These are phyloP conservation scores for Draba incana DNA, from an alignment of 345 rosid genomes.

Conservation along the genomic window DNA sequence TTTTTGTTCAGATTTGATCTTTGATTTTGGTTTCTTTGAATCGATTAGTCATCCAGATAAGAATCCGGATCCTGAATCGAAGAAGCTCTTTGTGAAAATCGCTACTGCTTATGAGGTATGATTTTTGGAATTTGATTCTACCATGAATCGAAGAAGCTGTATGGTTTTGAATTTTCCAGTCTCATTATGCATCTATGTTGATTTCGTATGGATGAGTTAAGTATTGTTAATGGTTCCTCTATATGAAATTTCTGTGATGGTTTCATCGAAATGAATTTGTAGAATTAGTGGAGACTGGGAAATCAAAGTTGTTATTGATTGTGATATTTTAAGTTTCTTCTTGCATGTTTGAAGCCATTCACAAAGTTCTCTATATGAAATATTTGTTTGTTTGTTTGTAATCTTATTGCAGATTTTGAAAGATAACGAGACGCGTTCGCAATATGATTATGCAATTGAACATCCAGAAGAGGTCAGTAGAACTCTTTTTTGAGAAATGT, in stretches of 20 bases:
- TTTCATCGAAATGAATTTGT: neutral
- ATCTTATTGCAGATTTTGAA: slow-evolving; percentile 70
- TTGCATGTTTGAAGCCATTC: neutral
- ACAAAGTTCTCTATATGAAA: neutral
- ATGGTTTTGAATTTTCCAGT: neutral
- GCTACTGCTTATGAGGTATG: slow-evolving; percentile 98
- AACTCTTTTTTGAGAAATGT: neutral
- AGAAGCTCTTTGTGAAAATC: slow-evolving; percentile 80
- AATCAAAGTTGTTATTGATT: slow-evolving; percentile 5
- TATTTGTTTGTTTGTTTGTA: neutral
- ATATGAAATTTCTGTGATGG: neutral
- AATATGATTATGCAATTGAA: slow-evolving; percentile 93
- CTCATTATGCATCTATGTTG: neutral
- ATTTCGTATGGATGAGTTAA: slow-evolving; percentile 5
- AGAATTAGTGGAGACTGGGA: neutral
- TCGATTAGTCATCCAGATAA: slow-evolving; percentile 85
- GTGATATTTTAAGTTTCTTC: neutral
- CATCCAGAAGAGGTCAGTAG: slow-evolving; percentile 88
- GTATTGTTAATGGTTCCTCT: neutral
- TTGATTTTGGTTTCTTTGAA: neutral
- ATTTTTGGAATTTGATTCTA: neutral
- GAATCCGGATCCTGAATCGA: slow-evolving; percentile 96
- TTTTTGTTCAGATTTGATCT: slow-evolving; percentile 13
- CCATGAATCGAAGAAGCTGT: too few species aligned
- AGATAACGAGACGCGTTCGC: slow-evolving; percentile 93